Evolutionary conservation across 2,329 filamentous ascomycete species (phyloP), one percentile per base, ranked within the genome.

Genomic region (Nigrograna mackinnonii): DNA sequence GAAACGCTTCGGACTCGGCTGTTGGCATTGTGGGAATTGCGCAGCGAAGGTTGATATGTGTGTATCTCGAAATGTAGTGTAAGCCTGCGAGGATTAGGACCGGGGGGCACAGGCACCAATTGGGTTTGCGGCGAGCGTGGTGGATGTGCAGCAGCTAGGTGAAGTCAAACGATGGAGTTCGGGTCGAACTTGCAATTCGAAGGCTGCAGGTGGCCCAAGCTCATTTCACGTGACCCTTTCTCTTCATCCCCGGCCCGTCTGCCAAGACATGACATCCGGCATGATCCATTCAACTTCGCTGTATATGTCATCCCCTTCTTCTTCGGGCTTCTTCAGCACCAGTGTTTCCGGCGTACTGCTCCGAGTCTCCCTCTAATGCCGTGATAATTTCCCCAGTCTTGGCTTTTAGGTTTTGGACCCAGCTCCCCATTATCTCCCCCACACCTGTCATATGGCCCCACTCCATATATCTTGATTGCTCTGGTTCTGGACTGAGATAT

Each of bases 1-100:
- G 82, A 77, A 92, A 94, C 65, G 82, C 79, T 60, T 79, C 84
- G 64, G 89, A 92, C 71, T 94, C 88, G 69, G 89, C 87, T 18
- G 87, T 92, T 59, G 89, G 89, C 85, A 92, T 92, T 55, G 63
- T 72, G 57, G 54, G 49, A 46, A 48, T 34, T 40, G 28, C 20
- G 40, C 33, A 36, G 47, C 38, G 37, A 14, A 13, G 14, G 33
- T 16, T 19, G 13, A 9, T 12, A 11, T 34, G 22, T 5, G 37
- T n/a, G 18, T 14, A 19, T 9, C 24, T 6, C 7, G 9, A n/a
- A n/a, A 28, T 28, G 20, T 9, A 16, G 11, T 13, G 26, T 5
- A 18, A 12, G n/a, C 20, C 4, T 34, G 17, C 6, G 19, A 14
- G 17, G 3, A 26, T 22, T 16, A 9, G 18, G 13, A 21, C 13